Base-by-base conservation (phyloP, 1,284 basidiomycete genomes). In the Bondarzewia mesenterica region DNA sequence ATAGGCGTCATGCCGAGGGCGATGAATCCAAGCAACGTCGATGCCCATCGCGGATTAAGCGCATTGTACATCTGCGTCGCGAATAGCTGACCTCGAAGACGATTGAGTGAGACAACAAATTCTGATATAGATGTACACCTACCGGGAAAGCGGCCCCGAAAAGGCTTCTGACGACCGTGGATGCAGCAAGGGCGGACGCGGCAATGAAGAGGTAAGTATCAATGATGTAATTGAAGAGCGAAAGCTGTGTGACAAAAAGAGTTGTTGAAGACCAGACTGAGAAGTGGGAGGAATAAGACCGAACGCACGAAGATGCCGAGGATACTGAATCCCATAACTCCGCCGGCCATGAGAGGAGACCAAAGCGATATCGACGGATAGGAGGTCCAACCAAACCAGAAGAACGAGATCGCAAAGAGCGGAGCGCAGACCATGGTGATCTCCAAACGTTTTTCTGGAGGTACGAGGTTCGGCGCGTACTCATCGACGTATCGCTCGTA, bases 361-460 rank as follows among this genome's bases (percentile, higher is more conserved):
- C 50, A 48, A 42, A 36, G 4, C 15, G 21, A 44, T 44, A 50
- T 15, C 20, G n/a, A 29, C 12, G 42, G 36, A 46, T 53, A 83
- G 75, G 53, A 80, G 82, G 14, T 85, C 74, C 55, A 80, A 70
- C 26, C 80, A 57, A 86, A 78, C 81, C 80, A 80, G 65, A 86
- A 86, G 61, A 82, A 80, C 1, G 79, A 73, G 23, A 73, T 52
- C 5, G 79, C 66, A 47, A 82, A 74, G 5, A 80, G 55, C 0
- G 81, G 82, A 0, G 75, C 76, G 2, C 75, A 77, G 46, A 77
- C 58, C 55, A 82, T 64, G 1, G 72, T 70, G 40, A 78, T 71
- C 23, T 73, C 71, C 15, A 89, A 66, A 20, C 84, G 72, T 51
- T 75, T 75, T 62, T 89, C 85, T 0, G 86, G 85, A 2, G 81